Conservation (phyloP, 2,329 filamentous ascomycete species). For the Neofusicoccum parvum region DNA sequence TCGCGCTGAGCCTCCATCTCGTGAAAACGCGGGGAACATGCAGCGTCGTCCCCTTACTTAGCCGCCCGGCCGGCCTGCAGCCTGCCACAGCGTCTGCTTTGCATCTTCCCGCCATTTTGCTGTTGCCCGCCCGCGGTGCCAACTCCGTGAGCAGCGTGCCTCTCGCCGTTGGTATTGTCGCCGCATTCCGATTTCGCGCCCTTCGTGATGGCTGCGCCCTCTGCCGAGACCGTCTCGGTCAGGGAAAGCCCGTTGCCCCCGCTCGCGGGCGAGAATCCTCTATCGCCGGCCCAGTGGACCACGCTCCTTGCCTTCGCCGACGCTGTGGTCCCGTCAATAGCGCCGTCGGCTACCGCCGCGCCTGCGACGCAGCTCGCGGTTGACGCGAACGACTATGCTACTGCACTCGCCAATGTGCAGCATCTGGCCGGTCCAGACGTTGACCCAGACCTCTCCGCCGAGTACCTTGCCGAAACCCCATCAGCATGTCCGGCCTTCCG, state of each 20-base stretch:
- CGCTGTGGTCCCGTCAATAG: slow-evolving; percentile 62
- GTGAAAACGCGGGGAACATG: slow-evolving; percentile 18
- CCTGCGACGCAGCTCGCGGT: slow-evolving; percentile 49
- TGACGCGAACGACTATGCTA: slow-evolving; percentile 54
- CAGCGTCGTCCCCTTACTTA: slow-evolving; percentile 5
- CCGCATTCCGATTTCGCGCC: neutral
- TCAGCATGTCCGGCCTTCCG: slow-evolving; percentile 58
- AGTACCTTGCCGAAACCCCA: slow-evolving; percentile 57
- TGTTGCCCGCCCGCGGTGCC: neutral
- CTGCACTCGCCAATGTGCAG: slow-evolving; percentile 42
- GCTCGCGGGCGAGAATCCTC: slow-evolving; percentile 48
- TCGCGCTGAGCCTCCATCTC: neutral
- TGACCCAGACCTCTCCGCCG: slow-evolving; percentile 30
- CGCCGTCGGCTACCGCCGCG: slow-evolving; percentile 39
- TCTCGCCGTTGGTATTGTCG: neutral
- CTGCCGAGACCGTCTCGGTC: neutral
- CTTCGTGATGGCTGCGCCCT: neutral
- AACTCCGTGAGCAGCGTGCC: neutral
- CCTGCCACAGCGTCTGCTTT: neutral
- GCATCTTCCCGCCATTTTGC: neutral
- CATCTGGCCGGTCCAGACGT: slow-evolving; percentile 42
- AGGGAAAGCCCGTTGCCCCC: slow-evolving; percentile 47
- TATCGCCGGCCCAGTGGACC: slow-evolving; percentile 60
- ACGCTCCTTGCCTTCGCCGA: slow-evolving; percentile 61
- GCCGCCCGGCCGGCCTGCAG: slow-evolving; percentile 3